Base-by-base conservation (phyloP, 129 eudicot genomes). In the Cynara cardunculus region DNA sequence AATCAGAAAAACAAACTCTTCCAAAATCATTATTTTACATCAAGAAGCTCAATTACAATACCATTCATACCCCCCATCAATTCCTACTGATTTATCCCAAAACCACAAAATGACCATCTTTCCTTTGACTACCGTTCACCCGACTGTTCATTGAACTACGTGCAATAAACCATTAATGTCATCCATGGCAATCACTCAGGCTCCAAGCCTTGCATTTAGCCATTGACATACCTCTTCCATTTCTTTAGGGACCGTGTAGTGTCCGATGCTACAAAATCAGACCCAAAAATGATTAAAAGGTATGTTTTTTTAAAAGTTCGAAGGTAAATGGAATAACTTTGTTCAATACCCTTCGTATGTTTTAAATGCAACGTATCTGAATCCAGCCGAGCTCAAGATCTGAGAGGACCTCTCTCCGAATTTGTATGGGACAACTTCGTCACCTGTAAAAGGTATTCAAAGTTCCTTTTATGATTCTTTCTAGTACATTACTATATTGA, bases 171-270 rank as follows among this genome's bases (percentile, higher is more conserved):
- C 74, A 24, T 65, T 25, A 9, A 77, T 4, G 4, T 14, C 65
- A 56, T 56, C 65, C 35, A 28, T 62, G 7, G 3, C 5, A 16
- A 82, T 30, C 73, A 78, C 35, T 89, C 81, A 24, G 80, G 85
- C 75, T 72, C 86, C 93, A 79, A 92, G 87, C 93, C 97, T 87
- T 3, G 84, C 78, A 56, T 78, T 85, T 70, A 96, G 83, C 96
- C 97, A 96, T 27, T 76, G 82, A 76, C 95, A 91, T 4, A 96
- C 95, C 70, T 92, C 99, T 28, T 91, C 89, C 98, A 96, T 96
- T 84, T 92, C 98, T 82, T 84, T 91, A 8, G 99, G 96, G 69
- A 91, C 87, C 7, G 98, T 96, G 74, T 89, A 91, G 84, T 96
- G 99, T 22, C 95, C 99, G 49, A 96, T 89, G 89, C 99, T 96